phyloP scores from a whole-genome alignment of 495 filamentous ascomycete species.

The Hyaloscypha hepaticicola region DNA sequence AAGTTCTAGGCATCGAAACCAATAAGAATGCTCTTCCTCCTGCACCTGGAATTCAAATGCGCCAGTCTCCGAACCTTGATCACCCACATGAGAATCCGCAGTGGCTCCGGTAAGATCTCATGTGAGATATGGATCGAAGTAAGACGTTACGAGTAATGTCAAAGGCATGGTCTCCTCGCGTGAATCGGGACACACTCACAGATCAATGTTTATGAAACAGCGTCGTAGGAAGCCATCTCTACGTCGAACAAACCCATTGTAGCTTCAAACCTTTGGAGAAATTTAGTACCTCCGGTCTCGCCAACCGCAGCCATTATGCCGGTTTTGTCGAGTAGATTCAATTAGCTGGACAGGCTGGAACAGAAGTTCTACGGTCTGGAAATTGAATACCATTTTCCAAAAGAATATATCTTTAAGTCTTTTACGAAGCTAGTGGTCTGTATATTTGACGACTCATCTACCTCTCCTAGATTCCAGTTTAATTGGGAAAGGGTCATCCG shows the following conservation, averaged over 20 bases:
- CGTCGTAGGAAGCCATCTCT: neutral
- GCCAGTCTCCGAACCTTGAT: too few species aligned
- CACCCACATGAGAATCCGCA: too few species aligned
- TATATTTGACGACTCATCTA: neutral
- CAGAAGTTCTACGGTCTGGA: neutral
- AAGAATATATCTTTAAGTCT: neutral
- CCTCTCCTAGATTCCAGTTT: neutral
- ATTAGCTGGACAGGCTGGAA: neutral
- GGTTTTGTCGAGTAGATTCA: neutral
- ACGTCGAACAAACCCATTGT: neutral
- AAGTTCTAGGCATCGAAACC: too few species aligned
- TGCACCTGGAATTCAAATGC: neutral
- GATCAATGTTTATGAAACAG: neutral
- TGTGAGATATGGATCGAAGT: neutral
- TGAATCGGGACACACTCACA: neutral
- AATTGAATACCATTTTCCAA: neutral
- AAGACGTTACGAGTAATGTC: neutral
- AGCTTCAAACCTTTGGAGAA: neutral
- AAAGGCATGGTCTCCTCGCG: neutral
- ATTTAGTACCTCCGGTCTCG: neutral
- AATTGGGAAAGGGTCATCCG: neutral
- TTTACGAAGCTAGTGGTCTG: conserved; percentile 1
- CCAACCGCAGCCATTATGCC: neutral
- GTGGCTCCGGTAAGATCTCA: too few species aligned
- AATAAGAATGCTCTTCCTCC: neutral